Evolutionary conservation across 768 basidiomycete species (phyloP), one percentile per base, ranked within the genome.

Genomic region (Terana coerulea): DNA sequence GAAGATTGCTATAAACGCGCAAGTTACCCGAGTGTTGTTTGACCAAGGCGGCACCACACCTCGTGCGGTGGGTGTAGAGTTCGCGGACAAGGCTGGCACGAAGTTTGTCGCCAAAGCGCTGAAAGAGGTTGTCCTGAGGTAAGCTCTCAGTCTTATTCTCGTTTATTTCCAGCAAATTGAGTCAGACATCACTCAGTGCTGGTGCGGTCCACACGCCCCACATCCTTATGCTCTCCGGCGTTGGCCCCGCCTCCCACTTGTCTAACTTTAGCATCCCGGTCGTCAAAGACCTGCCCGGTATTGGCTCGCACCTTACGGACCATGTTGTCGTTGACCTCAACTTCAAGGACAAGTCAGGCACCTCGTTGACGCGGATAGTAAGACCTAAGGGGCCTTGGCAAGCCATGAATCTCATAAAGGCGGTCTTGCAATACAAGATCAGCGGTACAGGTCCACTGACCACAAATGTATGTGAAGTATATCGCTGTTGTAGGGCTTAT

Each of bases 261-360:
- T 56, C 70, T 10, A 64, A 71, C 31, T 69, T 82, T 50, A 66
- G 67, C 5, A 83, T 94, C 19, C 70, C 78, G 0, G 67, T 83
- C 26, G 68, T 84, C 17, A 61, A 79, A 5, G 80, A 91, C 58
- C 76, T 86, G 1, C 84, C 86, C 0, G 83, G 83, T 10, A 89
- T 94, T 17, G 91, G 91, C 12, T 70, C 76, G 8, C 76, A 91
- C 63, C 75, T 93, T 15, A 70, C 77, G 39, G 91, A 93, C 61
- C 91, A 92, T 59, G 72, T 75, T 3, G 72, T 75, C 12, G 73
- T 86, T 44, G 70, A 75, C 58, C 46, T 81, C 22, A 72, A 73
- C 56, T 73, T 78, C 64, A 74, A 73, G 55, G 81, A 84, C 55
- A 83, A 75, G 53, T 67, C 66, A 2, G 69, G 74, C 46, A 59